Conservation (phyloP, 768 basidiomycete genomes). For the Xerocomus spinulosus region DNA sequence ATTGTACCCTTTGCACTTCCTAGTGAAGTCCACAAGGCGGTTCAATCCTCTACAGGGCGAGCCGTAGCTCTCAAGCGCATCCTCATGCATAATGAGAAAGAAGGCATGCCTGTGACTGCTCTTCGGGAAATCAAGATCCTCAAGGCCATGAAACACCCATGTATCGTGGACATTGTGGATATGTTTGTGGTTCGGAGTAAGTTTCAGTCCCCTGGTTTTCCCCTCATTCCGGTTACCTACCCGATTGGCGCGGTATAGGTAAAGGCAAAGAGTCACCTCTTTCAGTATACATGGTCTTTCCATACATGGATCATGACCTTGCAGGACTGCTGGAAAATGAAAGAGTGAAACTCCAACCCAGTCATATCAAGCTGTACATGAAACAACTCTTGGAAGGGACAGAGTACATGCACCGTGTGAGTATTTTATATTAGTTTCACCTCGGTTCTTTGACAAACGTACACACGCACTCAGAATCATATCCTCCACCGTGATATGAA, state of each 20-base stretch:
- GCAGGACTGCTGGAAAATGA: constrained; percentile 92
- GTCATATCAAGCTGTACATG: constrained; percentile 94
- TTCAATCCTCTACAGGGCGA: constrained; percentile 53
- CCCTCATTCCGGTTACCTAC: constrained; percentile 1
- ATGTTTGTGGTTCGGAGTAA: constrained; percentile 85
- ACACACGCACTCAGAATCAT: constrained; percentile 60
- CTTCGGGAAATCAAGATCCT: constrained; percentile 96
- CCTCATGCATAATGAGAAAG: constrained; percentile 93
- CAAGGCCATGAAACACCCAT: constrained; percentile 81
- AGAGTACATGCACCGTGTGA: constrained; percentile 90
- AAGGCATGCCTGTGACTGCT: constrained; percentile 96
- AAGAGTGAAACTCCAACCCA: constrained; percentile 73
- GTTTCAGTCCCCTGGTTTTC: constrained; percentile 23
- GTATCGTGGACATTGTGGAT: constrained; percentile 83
- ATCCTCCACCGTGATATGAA: constrained; percentile 99
- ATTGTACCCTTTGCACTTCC: constrained; percentile 1
- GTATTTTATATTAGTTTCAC: constrained; percentile 25
- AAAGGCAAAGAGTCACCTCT: constrained; percentile 62
- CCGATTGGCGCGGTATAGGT: constrained; percentile 9
- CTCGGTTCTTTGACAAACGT: constrained; percentile 5
- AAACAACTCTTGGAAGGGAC: constrained; percentile 95
- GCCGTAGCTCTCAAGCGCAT: constrained; percentile 90
- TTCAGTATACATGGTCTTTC: constrained; percentile 97
- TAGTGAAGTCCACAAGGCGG: constrained; percentile 90
- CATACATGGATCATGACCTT: constrained; percentile 99